phyloP scores from a whole-genome alignment of 106 monocot species.

The Phalaenopsis equestris region DNA sequence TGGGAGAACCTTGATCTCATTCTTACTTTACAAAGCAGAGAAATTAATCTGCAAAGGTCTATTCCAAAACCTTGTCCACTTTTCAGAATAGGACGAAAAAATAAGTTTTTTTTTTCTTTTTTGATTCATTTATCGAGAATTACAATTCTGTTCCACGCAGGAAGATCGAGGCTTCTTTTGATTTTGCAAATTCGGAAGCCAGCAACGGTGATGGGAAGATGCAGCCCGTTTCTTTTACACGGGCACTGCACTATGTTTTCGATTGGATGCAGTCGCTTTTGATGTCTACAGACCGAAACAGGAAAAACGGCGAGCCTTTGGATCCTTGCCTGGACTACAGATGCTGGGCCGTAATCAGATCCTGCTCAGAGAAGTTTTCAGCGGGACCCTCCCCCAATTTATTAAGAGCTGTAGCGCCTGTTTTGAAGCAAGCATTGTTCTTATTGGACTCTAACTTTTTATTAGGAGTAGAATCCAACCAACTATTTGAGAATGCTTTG shows the following conservation, averaged over 20 bases:
- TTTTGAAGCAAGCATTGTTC: conserved; percentile 13
- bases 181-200: conserved; percentile 35
- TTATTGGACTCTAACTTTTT: conserved; percentile 5
- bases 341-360: conserved; percentile 58
- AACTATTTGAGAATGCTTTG: conserved; percentile 24
- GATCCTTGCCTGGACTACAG: conserved; percentile 59
- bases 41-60: conserved; percentile 41
- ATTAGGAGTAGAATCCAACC: conserved; percentile 1
- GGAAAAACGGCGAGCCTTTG: conserved; percentile 13
- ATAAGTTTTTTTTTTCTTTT: neutral
- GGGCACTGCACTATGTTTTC: conserved; percentile 35
- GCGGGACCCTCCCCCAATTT: conserved; percentile 37
- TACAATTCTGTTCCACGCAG: conserved; percentile 21
- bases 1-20: conserved; percentile 74
- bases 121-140: neutral
- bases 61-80: neutral
- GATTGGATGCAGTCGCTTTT: conserved; percentile 62
- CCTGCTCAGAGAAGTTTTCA: conserved; percentile 46
- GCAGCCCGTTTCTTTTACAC: conserved; percentile 24
- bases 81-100: neutral
- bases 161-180: conserved; percentile 59
- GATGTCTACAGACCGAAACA: conserved; percentile 30
- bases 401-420: conserved; percentile 40
- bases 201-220: neutral
- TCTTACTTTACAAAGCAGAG: conserved; percentile 56